Evolutionary conservation across 352 stramenopile genomes (phyloP).

Genomic region (Thalassiosira exigua): DNA sequence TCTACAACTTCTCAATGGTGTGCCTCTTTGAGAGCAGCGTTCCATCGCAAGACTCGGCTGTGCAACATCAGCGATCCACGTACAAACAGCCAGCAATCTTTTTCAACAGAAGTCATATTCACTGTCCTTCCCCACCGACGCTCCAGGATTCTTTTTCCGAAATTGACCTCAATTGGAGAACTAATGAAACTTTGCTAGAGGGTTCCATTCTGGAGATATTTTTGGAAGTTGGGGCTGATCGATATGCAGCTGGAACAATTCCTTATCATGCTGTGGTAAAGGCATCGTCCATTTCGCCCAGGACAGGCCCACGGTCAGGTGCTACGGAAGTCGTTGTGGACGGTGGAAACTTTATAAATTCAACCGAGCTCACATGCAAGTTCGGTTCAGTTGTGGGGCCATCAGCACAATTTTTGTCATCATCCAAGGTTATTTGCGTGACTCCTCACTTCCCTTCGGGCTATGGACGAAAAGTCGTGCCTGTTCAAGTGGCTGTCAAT

Average conservation of each 20-base stretch:
- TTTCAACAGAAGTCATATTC: conserved; percentile 26
- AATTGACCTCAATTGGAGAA: conserved; percentile 23
- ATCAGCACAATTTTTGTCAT: conserved; percentile 28
- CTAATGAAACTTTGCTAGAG: conserved; percentile 27
- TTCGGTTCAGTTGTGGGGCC: conserved; percentile 25
- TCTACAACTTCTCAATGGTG: conserved; percentile 14
- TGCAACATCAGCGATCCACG: background rate
- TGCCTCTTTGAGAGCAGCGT: conserved; percentile 32
- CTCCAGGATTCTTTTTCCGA: conserved; percentile 34
- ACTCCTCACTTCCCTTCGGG: conserved; percentile 26
- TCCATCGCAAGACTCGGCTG: conserved; percentile 9
- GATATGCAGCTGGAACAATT: conserved; percentile 5
- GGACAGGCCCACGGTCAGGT: conserved; percentile 28
- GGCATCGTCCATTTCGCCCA: conserved; percentile 20
- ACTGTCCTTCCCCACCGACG: conserved; percentile 28
- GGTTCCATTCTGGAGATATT: conserved; percentile 23
- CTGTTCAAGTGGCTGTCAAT: conserved; percentile 30
- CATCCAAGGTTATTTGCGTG: conserved; percentile 31
- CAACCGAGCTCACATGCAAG: conserved; percentile 9
- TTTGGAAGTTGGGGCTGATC: conserved; percentile 21
- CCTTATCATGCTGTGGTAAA: conserved; percentile 16
- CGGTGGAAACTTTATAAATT: conserved; percentile 36
- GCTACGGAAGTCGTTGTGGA: conserved; percentile 35
- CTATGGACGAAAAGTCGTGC: conserved; percentile 16
- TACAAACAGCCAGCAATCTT: conserved; percentile 19